Evolutionary conservation across 1,284 basidiomycete species (phyloP), one percentile per base, ranked within the genome.

Genomic region (Fomitopsis betulina): DNA sequence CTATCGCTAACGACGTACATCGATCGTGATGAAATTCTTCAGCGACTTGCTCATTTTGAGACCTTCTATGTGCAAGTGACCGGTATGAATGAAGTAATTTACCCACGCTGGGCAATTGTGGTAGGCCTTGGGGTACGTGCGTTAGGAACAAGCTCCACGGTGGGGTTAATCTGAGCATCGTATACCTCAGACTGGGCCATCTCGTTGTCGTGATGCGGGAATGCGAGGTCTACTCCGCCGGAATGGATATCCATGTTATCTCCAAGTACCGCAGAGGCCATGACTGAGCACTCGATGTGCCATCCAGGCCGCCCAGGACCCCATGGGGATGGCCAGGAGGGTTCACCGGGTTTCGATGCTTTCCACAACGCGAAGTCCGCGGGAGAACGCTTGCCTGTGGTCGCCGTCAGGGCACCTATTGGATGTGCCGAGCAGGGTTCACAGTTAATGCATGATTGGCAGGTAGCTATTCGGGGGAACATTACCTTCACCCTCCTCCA

Each of bases 281-380:
- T 99, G 49, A 98, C 97, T 10, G 94, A 96, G 77, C 97, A 99
- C 73, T 99, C 97, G 59, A 99, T 99, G 72, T 99, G 97, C 97
- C 97, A 99, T 10, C 97, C 97, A 1, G 97, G 97, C 57, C 97
- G 84, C n/a, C 97, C 97, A 39, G 81, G 79, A 30, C 97, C 97
- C 97, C 97, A 99, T 6, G 94, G 90, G 9, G 95, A 98, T 0
- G 89, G 85, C 97, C 97, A 99, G 2, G 89, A 89, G 1, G 97
- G 97, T 74, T 99, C 97, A n/a, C 97, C 97, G 1, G 94, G 87
- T 75, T 97, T 98, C 33, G 94, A 94, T 3, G 93, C 87, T 76
- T 99, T 99, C 97, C 97, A 99, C 13, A 99, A 78, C 6, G 97
- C 97, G 74, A 99, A 99, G 76, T 99, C 96, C 12, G 90, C 83